phyloP scores from a whole-genome alignment of 495 filamentous ascomycete species.

The Geoglossum glabrum region DNA sequence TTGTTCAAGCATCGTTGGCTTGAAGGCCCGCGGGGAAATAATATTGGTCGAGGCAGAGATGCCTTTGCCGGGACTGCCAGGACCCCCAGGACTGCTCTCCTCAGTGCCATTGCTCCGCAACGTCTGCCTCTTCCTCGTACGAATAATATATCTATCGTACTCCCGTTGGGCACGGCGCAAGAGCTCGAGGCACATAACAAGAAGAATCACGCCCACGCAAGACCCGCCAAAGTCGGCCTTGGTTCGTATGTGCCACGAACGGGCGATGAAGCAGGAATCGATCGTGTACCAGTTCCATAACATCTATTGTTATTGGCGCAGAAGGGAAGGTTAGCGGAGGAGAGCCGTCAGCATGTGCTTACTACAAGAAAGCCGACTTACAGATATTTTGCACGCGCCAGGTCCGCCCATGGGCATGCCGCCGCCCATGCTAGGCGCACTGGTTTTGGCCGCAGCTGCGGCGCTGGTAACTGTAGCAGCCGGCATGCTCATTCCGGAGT shows the following conservation, averaged over 20 bases:
- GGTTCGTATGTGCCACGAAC: constrained; percentile 26
- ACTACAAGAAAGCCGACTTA: constrained; percentile 6
- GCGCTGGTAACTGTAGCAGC: constrained; percentile 5
- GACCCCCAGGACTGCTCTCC: no score
- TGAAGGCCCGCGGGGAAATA: constrained; percentile 16
- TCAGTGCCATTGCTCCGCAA: background rate
- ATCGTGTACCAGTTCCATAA: constrained; percentile 39
- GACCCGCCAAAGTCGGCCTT: constrained; percentile 31
- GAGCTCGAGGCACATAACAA: constrained; percentile 31
- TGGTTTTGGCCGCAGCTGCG: background rate
- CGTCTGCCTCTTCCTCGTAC: constrained; percentile 16
- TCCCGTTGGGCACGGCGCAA: constrained; percentile 31
- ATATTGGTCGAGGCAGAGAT: background rate
- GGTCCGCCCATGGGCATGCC: constrained; percentile 9
- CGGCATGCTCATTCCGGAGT: background rate
- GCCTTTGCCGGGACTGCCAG: background rate
- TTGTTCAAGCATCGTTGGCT: constrained; percentile 28
- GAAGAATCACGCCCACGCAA: constrained; percentile 35
- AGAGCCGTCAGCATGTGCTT: background rate
- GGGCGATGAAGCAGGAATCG: constrained; percentile 29
- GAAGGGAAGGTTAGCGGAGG: background rate
- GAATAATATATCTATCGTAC: constrained; percentile 26
- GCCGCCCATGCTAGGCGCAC: background rate
- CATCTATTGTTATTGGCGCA: constrained; percentile 29
- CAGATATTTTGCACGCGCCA: constrained; percentile 15